Evolutionary conservation across 1,139 yeast genomes (phyloP), one percentile per base, ranked within the genome.

Genomic region (Taphrina wiesneri): DNA sequence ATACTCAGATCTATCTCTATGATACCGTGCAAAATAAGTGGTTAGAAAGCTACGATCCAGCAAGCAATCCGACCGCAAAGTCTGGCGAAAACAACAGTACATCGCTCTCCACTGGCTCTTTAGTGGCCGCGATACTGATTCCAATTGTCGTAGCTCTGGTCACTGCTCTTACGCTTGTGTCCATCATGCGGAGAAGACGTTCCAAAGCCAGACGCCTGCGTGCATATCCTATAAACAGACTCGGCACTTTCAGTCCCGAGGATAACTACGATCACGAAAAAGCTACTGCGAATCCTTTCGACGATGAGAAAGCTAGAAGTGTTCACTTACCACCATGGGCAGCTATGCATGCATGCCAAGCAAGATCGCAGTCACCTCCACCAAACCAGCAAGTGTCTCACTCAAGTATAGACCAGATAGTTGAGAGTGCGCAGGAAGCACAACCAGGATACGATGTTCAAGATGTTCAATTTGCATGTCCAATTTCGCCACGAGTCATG

Each of bases 341-440:
- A n/a, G 64, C 64, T 13, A 26, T 51, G 57, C 64, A 60, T 46
- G 64, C 57, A 5, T 60, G 64, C 30, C 57, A 45, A 26, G 64
- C 64, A 1, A 49, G 64, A 11, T 49, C 64, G 11, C n/a, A 30
- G 13, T 60, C 64, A 9, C 64, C 64, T 2, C 41, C 56, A 9
- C 54, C 54, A 13, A 41, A 36, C 1, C 21, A 19, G 26, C 36
- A 39, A 11, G 13, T 25, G 19, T 17, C 26, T 11, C 21, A 7
- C 4, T 28, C 62, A 13, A 59, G 25, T 23, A 49, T 49, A 26
- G 46, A 51, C 13, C 64, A 60, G 25, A 41, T 49, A 19, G 28
- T 59, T 23, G 39, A 59, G 15, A 28, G 17, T 32, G 41, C 32
- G 13, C 32, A 30, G 9, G 46, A 23, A 17, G 39, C 17, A 32